Percentiles rank a stretch among this genome's conserved stretches.
Evolutionary conservation across 305 asterid species (phyloP).

Genomic region (Fraxinus floribunda): DNA sequence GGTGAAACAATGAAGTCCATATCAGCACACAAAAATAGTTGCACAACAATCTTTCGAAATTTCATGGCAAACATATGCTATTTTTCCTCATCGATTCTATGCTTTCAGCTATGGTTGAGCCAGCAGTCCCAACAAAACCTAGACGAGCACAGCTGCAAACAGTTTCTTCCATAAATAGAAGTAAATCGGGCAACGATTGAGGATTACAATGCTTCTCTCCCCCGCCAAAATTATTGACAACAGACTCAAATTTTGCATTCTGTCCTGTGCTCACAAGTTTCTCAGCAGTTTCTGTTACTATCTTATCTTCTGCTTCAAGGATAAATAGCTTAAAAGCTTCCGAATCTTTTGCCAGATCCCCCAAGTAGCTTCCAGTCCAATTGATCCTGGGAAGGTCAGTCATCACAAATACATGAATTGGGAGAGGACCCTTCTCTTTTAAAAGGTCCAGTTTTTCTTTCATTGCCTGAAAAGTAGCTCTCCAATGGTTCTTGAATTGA

Average conservation of each 20-base stretch:
- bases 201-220: conserved; percentile 38
- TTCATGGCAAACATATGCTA: conserved; percentile 37
- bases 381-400: conserved; percentile 77
- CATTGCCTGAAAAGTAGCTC: conserved; percentile 54
- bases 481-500: conserved; percentile 86
- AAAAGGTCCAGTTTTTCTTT: conserved; percentile 56
- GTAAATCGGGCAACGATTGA: conserved; percentile 51
- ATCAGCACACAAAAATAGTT: conserved; percentile 4
- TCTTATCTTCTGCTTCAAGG: conserved; percentile 52
- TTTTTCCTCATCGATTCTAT: conserved; percentile 65
- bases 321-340: conserved; percentile 51
- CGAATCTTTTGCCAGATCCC: conserved; percentile 52
- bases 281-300: conserved; percentile 55
- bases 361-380: conserved; percentile 80
- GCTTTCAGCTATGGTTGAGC: conserved; percentile 84
- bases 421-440: conserved; percentile 53
- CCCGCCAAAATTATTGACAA: conserved; percentile 16
- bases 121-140: conserved; percentile 88
- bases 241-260: conserved; percentile 35
- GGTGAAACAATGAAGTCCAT: neutral
- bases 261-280: conserved; percentile 39
- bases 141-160: conserved; percentile 86
- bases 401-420: conserved; percentile 77
- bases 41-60: conserved; percentile 1
- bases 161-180: conserved; percentile 62